Conservation (phyloP, 2,329 filamentous ascomycete species). For the Penicillium sp. region DNA sequence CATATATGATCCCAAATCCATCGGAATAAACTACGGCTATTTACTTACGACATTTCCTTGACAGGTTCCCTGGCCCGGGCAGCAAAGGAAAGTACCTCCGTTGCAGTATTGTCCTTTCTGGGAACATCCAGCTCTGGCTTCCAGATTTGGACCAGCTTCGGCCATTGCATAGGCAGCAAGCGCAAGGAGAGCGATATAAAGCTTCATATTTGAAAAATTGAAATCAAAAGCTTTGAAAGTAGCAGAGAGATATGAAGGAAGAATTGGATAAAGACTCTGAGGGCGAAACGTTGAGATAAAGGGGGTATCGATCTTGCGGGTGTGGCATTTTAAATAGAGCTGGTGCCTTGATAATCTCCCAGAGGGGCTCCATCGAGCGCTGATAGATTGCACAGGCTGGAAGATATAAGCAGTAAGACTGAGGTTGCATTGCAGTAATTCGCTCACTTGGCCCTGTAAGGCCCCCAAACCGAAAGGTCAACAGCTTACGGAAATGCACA, state of each 20-base stretch:
- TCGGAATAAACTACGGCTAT: too few relatives aligned
- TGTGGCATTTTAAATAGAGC: too few relatives aligned
- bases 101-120: constrained; percentile 17
- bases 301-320: too few relatives aligned
- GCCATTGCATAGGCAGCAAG: constrained; percentile 6
- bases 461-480: too few relatives aligned
- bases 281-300: too few relatives aligned
- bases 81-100: constrained; percentile 5
- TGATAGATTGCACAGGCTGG: not conserved
- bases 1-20: too few relatives aligned
- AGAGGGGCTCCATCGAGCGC: too few relatives aligned
- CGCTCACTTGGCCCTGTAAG: not conserved
- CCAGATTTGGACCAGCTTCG: constrained; percentile 47
- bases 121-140: constrained; percentile 11
- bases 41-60: not conserved
- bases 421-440: not conserved
- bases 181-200: not conserved
- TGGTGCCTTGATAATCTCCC: too few relatives aligned
- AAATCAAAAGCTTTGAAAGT: not conserved
- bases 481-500: too few relatives aligned
- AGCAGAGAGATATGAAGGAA: too few relatives aligned
- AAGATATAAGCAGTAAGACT: not conserved
- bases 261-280: too few relatives aligned
- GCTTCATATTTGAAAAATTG: constrained; percentile 2
- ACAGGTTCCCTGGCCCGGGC: not conserved